A percentile compares a stretch with the other conserved stretches of the same genome.
These are phyloP conservation scores for Nemophila menziesii DNA, from an alignment of 257 asterid genomes.

Conservation along the genomic window DNA sequence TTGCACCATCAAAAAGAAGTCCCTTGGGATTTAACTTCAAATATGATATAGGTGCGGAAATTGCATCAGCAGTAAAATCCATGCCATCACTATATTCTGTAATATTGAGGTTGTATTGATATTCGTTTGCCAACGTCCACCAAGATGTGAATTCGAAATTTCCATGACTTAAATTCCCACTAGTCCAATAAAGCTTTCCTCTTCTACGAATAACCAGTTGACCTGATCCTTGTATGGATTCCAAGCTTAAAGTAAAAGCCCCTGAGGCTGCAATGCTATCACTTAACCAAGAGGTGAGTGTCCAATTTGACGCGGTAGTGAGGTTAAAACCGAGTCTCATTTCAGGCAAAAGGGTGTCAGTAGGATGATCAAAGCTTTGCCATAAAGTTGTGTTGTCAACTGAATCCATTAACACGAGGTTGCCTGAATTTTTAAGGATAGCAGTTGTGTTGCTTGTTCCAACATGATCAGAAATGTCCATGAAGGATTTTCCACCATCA, in stretches of 20 bases:
- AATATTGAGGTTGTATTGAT: neutral
- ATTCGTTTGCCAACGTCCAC: neutral
- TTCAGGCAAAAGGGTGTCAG: constrained; percentile 37
- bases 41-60: constrained; percentile 1
- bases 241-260: constrained; percentile 29
- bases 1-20: constrained; percentile 1
- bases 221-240: constrained; percentile 15
- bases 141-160: neutral
- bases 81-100: neutral
- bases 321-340: constrained; percentile 42
- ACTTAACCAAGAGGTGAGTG: constrained; percentile 38
- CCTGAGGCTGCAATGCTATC: constrained; percentile 23
- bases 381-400: constrained; percentile 12
- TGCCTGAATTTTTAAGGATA: constrained; percentile 27
- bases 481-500: constrained; percentile 6
- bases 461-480: constrained; percentile 11
- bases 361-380: constrained; percentile 59
- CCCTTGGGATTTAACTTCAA: constrained; percentile 9
- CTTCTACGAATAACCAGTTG: constrained; percentile 20
- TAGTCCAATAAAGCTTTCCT: constrained; percentile 16
- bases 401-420: constrained; percentile 19
- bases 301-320: constrained; percentile 26
- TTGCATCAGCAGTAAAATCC: neutral
- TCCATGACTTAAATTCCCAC: constrained; percentile 23
- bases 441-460: constrained; percentile 23